Percentiles rank a stretch among this genome's conserved stretches.
Evolutionary conservation across 2,329 filamentous ascomycete species (phyloP).

Genomic region (Sordariomycetes sp.): DNA sequence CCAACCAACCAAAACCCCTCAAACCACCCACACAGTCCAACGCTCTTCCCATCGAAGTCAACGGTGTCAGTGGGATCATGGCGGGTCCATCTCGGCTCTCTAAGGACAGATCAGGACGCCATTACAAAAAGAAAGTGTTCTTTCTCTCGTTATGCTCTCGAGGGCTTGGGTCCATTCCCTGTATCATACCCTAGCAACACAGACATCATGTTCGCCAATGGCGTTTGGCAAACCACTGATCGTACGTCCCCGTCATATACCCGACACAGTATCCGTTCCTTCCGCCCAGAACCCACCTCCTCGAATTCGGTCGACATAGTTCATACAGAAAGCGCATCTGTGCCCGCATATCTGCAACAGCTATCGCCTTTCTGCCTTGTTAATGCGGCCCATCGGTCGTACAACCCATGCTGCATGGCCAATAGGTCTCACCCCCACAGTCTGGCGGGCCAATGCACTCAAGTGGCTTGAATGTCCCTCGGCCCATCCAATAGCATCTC

Average conservation of each 20-base stretch:
- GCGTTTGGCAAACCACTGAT: no score
- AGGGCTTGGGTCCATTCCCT: no score
- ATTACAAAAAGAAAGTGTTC: no score
- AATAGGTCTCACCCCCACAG: not conserved
- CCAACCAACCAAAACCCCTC: not conserved
- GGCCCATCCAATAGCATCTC: not conserved
- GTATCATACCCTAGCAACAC: no score
- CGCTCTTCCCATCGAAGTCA: not conserved
- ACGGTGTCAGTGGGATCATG: not conserved
- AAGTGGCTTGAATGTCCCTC: not conserved
- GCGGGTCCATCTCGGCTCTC: not conserved
- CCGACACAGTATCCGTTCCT: no score
- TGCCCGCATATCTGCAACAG: not conserved
- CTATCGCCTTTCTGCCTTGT: not conserved
- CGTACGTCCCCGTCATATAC: no score
- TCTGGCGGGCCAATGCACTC: not conserved
- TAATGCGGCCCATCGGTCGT: not conserved
- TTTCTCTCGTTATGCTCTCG: no score
- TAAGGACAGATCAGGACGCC: no score
- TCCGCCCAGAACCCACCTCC: not conserved
- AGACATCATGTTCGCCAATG: no score
- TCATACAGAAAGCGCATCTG: not conserved
- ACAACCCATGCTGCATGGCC: not conserved
- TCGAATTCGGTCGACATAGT: not conserved
- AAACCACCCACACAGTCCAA: not conserved